A percentile compares a stretch with the other conserved stretches of the same genome.
Evolutionary conservation across 805 yeast genomes (phyloP).

Genomic region (Cyberlindnera americana): DNA sequence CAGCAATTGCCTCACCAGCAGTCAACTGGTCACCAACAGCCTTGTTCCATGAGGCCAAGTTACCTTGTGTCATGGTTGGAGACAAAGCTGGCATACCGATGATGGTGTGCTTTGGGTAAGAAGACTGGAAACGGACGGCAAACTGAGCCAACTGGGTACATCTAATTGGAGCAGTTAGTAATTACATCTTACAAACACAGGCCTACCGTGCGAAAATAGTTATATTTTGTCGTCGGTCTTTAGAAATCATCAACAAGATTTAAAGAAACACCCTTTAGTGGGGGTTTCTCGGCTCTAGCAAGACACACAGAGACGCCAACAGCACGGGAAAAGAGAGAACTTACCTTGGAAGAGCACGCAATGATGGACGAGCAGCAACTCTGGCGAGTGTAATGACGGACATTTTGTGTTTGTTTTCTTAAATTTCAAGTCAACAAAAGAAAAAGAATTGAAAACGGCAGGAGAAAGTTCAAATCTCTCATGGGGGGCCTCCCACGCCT

Average conservation of each 20-base stretch:
- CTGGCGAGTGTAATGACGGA: slow-evolving; percentile 14
- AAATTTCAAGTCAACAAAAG: too few species aligned
- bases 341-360: slow-evolving; percentile 17
- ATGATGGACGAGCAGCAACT: slow-evolving; percentile 16
- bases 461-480: background rate
- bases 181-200: too few species aligned
- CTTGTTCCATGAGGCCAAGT: slow-evolving; percentile 86
- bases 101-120: slow-evolving; percentile 78
- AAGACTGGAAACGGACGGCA: slow-evolving; percentile 26
- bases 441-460: too few species aligned
- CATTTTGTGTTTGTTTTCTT: slow-evolving; percentile 7
- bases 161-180: slow-evolving; percentile 11
- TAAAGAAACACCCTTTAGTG: too few species aligned
- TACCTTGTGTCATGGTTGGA: slow-evolving; percentile 99
- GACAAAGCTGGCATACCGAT: slow-evolving; percentile 98
- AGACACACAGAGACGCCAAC: too few species aligned
- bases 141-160: slow-evolving; percentile 18
- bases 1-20: slow-evolving; percentile 95
- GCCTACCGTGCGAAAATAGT: too few species aligned
- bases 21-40: slow-evolving; percentile 79
- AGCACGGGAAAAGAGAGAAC: background rate
- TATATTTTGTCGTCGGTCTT: too few species aligned
- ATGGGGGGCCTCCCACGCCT: slow-evolving; percentile 1
- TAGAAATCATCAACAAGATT: too few species aligned
- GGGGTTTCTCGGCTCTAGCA: too few species aligned